Base-by-base conservation (phyloP, 139 green algal genomes). In the Volvox reticuliferus region DNA sequence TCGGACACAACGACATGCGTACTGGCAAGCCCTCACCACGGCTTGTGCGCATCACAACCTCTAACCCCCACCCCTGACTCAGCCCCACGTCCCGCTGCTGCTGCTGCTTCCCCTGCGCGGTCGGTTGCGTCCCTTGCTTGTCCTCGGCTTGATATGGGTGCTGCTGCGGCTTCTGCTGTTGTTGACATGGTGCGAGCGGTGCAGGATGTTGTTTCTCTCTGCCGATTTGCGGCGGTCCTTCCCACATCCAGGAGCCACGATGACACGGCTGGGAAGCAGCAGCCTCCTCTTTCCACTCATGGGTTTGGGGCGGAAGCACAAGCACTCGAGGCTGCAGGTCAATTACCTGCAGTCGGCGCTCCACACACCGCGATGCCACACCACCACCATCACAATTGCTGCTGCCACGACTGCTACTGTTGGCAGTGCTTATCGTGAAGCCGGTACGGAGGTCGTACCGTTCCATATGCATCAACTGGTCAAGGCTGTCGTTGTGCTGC, bases 131-230 rank as follows among this genome's bases (percentile, higher is more conserved):
- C 44, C 44, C 44, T 55, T 55, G 44, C 44, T 5, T 55, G 44
- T 55, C 44, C 9, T 5, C 44, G 5, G 44, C 5, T 14, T 55
- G 44, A 55, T 24, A 12, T 32, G 2, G 67, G 22, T 75, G 67
- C 67, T 75, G 73, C 73, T 79, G 73, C 73, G 73, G 73, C 73
- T 81, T 33, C 75, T 55, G 75, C 75, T 81, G 75, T 30, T 81
- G 30, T 73, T 24, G 65, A 28, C 65, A 28, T 16, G 44, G 44
- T 9, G 9, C 5, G 44, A 73, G 12, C 65, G 65, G 65, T 73
- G 65, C 65, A 73, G 65, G 65, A 55, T 55, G 44, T 55, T 55
- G 44, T 9, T 55, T 55, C 44, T 9, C 44, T 55, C 5, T 5
- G 44, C 5, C 44, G 9, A 14, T 55, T 55, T 55, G 44, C 9